A percentile compares a stretch with the other conserved stretches of the same genome.
Evolutionary conservation across 2,329 filamentous ascomycete genomes (phyloP).

Genomic region (Gaeumannomyces sp.): DNA sequence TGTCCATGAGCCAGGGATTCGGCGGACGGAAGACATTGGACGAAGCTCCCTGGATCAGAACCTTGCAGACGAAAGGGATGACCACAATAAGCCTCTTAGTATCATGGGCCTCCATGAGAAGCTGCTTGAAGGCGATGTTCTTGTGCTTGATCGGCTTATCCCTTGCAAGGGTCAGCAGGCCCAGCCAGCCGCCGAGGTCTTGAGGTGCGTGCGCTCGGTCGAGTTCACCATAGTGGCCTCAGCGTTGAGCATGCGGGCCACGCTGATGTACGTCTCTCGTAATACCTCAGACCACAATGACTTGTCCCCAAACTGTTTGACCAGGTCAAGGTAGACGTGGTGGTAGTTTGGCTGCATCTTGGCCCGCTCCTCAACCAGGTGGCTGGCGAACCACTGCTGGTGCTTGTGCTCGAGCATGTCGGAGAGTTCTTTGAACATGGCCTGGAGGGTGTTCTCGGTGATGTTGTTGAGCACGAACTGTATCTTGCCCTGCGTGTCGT

Average conservation of each 20-base stretch:
- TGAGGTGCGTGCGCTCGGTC: constrained; percentile 79
- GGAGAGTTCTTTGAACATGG: constrained; percentile 76
- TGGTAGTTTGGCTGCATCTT: constrained; percentile 98
- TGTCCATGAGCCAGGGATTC: constrained; percentile 97
- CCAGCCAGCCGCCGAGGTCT: constrained; percentile 90
- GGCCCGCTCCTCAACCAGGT: constrained; percentile 90
- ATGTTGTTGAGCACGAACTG: constrained; percentile 96
- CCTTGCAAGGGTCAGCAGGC: constrained; percentile 83
- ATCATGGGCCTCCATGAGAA: constrained; percentile 89
- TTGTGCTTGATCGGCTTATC: constrained; percentile 94
- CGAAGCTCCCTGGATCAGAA: constrained; percentile 73
- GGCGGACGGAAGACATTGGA: constrained; percentile 90
- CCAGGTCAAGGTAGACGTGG: constrained; percentile 81
- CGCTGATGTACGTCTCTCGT: constrained; percentile 83
- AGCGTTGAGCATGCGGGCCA: constrained; percentile 81
- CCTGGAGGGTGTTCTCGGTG: constrained; percentile 78
- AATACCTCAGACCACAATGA: constrained; percentile 82
- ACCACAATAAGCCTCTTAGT: constrained; percentile 86
- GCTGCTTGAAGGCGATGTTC: constrained; percentile 94
- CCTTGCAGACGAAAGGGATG: constrained; percentile 97
- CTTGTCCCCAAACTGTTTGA: constrained; percentile 75
- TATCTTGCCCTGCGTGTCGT: constrained; percentile 84
- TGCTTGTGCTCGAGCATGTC: constrained; percentile 73
- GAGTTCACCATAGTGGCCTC: constrained; percentile 79
- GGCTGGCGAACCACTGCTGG: constrained; percentile 93